phyloP scores from a whole-genome alignment of 2,329 filamentous ascomycete species.

The Pseudogymnoascus sp. region DNA sequence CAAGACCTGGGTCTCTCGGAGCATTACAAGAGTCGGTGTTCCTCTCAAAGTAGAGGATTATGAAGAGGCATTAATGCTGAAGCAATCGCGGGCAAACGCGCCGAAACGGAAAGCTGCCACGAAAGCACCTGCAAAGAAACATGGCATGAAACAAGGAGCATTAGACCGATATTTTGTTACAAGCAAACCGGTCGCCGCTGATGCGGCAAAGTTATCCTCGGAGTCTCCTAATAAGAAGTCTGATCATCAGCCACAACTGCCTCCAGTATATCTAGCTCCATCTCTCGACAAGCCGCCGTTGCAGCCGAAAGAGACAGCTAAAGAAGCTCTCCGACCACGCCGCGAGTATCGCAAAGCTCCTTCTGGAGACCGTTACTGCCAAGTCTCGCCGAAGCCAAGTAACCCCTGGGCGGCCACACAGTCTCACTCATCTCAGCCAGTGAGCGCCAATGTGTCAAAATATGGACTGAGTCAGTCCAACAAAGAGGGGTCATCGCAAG shows the following conservation, averaged over 20 bases:
- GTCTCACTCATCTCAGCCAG: neutral
- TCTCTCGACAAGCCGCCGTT: slow-evolving; percentile 11
- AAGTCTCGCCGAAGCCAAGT: neutral
- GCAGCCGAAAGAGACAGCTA: neutral
- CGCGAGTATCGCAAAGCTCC: slow-evolving; percentile 1
- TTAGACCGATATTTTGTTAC: slow-evolving; percentile 28
- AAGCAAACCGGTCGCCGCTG: slow-evolving; percentile 18
- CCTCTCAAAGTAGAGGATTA: slow-evolving; percentile 59
- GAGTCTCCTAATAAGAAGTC: slow-evolving; percentile 10
- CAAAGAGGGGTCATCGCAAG: neutral
- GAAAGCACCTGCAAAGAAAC: slow-evolving; percentile 19
- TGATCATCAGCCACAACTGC: slow-evolving; percentile 11
- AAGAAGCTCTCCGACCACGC: neutral
- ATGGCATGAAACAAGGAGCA: slow-evolving; percentile 26
- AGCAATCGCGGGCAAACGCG: slow-evolving; percentile 11
- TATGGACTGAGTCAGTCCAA: neutral
- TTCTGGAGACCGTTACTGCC: neutral
- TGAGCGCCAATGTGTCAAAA: neutral
- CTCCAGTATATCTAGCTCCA: slow-evolving; percentile 15
- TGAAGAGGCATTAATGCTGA: slow-evolving; percentile 35
- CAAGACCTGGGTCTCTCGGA: slow-evolving; percentile 60
- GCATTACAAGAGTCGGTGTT: slow-evolving; percentile 54
- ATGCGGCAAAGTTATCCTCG: neutral
- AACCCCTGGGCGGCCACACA: neutral
- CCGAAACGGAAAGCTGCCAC: slow-evolving; percentile 22